Percentiles rank a stretch among this genome's conserved stretches.
Evolutionary conservation across 2,329 filamentous ascomycete genomes (phyloP).

Genomic region (Penicillium sp.): DNA sequence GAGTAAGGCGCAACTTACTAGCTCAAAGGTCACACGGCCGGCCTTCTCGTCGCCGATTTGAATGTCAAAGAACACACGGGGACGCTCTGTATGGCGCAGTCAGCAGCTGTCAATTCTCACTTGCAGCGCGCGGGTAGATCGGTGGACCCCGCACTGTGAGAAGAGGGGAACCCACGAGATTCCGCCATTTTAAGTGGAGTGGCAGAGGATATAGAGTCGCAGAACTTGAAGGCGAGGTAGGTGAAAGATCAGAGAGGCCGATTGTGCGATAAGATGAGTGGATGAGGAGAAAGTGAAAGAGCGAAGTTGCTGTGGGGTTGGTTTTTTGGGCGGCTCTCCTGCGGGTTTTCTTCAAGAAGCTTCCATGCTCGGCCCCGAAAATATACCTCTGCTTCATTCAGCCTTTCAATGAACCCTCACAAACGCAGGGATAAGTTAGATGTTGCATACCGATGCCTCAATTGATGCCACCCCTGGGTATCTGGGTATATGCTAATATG

Average conservation of each 20-base stretch:
- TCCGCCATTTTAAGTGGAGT: slow-evolving; percentile 42
- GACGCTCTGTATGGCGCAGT: slow-evolving; percentile 58
- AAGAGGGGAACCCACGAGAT: slow-evolving; percentile 38
- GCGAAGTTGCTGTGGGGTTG: slow-evolving; percentile 21
- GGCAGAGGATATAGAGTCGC: slow-evolving; percentile 6
- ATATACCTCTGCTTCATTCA: slow-evolving; percentile 7
- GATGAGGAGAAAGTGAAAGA: slow-evolving; percentile 12
- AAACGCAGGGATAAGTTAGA: neutral
- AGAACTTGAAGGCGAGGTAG: slow-evolving; percentile 6
- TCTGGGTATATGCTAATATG: slow-evolving; percentile 11
- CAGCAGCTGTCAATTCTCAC: slow-evolving; percentile 24
- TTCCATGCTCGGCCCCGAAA: slow-evolving; percentile 42
- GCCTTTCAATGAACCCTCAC: neutral
- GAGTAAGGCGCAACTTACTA: slow-evolving; percentile 59
- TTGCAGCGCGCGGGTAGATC: slow-evolving; percentile 23
- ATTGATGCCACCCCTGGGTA: slow-evolving; percentile 14
- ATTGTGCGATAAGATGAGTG: slow-evolving; percentile 9
- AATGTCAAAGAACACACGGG: slow-evolving; percentile 93
- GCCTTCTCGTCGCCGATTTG: slow-evolving; percentile 74
- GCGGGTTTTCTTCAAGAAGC: slow-evolving; percentile 46
- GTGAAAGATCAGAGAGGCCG: neutral
- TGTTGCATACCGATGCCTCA: neutral
- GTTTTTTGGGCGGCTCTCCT: slow-evolving; percentile 15
- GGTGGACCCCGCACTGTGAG: slow-evolving; percentile 34
- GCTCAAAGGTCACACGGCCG: slow-evolving; percentile 85